Conservation (phyloP, 192 early-diverging fungal species). For the Thoreauomyces humboldtii region DNA sequence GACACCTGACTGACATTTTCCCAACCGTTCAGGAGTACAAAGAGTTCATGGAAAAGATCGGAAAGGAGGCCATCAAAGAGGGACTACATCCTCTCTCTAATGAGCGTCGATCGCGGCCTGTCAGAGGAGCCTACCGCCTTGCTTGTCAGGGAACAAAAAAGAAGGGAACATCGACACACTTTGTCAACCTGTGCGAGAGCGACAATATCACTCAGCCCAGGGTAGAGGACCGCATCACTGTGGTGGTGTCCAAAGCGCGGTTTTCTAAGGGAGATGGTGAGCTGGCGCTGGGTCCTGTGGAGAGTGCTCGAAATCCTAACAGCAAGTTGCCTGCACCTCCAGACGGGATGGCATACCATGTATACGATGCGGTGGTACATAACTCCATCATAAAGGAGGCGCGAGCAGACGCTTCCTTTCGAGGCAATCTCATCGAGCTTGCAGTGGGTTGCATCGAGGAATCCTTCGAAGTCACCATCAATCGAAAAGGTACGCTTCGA, state of each 20-base stretch:
- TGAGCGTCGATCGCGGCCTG: not conserved
- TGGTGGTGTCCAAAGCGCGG: conserved; percentile 5
- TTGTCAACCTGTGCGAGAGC: conserved; percentile 12
- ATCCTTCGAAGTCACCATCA: not conserved
- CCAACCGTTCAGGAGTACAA: not conserved
- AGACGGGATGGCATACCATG: conserved; percentile 13
- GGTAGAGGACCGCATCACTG: not conserved
- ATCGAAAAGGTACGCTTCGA: not conserved
- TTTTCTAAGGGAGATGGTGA: not conserved
- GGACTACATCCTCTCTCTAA: not conserved
- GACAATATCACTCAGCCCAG: not conserved
- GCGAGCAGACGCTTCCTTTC: not conserved
- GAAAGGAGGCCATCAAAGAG: not conserved
- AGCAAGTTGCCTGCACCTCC: no score
- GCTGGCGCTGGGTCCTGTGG: not conserved
- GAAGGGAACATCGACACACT: not conserved
- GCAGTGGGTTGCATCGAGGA: conserved; percentile 12
- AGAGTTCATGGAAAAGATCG: not conserved
- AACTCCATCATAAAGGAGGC: conserved; percentile 5
- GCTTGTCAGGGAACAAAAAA: not conserved
- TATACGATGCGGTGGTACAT: conserved; percentile 19
- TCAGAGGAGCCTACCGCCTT: not conserved
- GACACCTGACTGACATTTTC: not conserved
- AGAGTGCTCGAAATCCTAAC: no score
- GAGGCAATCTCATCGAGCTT: not conserved